Percentiles rank a stretch among this genome's conserved stretches.
These are phyloP conservation scores for Phytophthora ohioensis DNA, from an alignment of 352 stramenopile species.

Conservation along the genomic window DNA sequence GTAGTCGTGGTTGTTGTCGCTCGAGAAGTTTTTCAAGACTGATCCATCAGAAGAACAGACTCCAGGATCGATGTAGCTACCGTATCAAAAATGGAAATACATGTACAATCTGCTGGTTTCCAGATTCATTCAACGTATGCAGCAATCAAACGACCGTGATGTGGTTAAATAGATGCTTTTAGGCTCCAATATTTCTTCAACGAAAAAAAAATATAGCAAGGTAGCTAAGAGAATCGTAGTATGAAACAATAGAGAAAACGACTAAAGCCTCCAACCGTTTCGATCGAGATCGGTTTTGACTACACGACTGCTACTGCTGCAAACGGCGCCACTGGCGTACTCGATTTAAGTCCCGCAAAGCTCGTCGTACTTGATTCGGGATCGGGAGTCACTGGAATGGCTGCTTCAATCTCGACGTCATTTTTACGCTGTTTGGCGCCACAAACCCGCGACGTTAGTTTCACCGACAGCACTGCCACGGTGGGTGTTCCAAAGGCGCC, in stretches of 20 bases:
- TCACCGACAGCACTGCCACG: slow-evolving; percentile 14
- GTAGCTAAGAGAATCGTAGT: no score
- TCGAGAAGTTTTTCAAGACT: no score
- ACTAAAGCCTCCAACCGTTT: background rate
- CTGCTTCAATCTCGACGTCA: background rate
- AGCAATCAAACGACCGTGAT: background rate
- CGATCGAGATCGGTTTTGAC: background rate
- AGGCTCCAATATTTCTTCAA: no score
- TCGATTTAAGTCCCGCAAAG: slow-evolving; percentile 1
- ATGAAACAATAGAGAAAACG: background rate
- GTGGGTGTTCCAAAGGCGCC: slow-evolving; percentile 5
- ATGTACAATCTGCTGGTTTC: no score
- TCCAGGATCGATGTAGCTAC: no score
- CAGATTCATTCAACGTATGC: background rate
- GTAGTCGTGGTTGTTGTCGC: no score
- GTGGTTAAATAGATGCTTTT: no score
- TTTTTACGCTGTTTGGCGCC: background rate
- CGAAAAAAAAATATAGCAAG: background rate
- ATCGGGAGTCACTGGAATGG: slow-evolving; percentile 5
- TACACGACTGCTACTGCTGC: slow-evolving; percentile 1
- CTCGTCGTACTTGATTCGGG: background rate
- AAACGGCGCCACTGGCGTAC: background rate
- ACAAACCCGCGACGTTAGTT: slow-evolving; percentile 15
- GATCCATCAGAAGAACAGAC: no score
- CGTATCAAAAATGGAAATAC: no score